Percentiles rank a stretch among this genome's conserved stretches.
phyloP scores from a whole-genome alignment of 192 early-diverging fungal genomes.

The Gryganskiella cystojenkinii region DNA sequence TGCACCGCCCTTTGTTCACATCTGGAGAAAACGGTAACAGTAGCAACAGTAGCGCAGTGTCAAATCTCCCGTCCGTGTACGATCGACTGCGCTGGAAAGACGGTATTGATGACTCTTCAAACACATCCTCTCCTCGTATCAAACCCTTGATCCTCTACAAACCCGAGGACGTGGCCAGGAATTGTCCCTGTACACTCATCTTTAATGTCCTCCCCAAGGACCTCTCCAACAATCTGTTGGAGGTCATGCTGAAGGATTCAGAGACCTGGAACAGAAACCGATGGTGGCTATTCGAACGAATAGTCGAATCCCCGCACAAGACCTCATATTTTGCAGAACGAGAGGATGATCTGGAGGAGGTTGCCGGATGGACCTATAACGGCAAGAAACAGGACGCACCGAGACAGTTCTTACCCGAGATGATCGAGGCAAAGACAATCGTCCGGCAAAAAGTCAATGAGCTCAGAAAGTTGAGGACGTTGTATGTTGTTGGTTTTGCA shows the following conservation, averaged over 20 bases:
- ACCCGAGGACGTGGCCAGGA: constrained; percentile 38
- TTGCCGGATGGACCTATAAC: constrained; percentile 41
- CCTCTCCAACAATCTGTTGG: constrained; percentile 33
- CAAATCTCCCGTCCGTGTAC: constrained; percentile 26
- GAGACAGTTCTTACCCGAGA: constrained; percentile 44
- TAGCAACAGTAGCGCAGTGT: background rate
- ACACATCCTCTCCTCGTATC: background rate
- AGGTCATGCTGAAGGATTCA: constrained; percentile 45
- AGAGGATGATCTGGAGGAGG: constrained; percentile 30
- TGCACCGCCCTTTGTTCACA: background rate
- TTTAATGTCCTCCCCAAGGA: constrained; percentile 47
- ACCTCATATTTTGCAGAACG: constrained; percentile 41
- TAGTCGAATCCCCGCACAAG: constrained; percentile 52
- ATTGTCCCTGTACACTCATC: constrained; percentile 48
- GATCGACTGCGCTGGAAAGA: constrained; percentile 49
- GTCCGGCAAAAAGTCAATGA: constrained; percentile 48
- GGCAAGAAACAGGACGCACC: constrained; percentile 30
- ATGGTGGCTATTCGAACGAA: constrained; percentile 54
- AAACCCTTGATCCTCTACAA: constrained; percentile 40
- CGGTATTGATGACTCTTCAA: background rate
- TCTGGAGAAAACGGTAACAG: background rate
- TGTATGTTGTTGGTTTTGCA: constrained; percentile 16
- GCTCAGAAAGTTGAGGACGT: constrained; percentile 22
- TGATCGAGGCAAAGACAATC: constrained; percentile 48
- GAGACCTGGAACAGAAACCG: constrained; percentile 52